Conservation (phyloP, 2,329 filamentous ascomycete genomes). For the Clarireedia paspali region DNA sequence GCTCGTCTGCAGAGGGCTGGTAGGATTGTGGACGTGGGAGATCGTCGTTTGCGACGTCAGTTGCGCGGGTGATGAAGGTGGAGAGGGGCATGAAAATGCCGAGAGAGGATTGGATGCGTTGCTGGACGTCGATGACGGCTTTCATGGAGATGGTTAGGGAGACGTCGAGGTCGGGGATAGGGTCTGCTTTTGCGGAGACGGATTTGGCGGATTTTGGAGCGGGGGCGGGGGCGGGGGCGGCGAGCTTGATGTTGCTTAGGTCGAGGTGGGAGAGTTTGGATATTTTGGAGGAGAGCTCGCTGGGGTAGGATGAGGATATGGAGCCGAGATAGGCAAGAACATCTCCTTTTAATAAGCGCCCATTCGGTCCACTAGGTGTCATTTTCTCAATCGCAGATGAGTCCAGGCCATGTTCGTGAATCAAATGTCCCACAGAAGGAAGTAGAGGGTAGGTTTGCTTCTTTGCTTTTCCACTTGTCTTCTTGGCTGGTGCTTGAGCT, state of each 20-base stretch:
- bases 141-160: conserved; percentile 71
- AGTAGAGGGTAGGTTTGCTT: conserved; percentile 66
- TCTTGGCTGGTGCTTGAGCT: conserved; percentile 28
- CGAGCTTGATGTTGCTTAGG: conserved; percentile 81
- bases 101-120: conserved; percentile 67
- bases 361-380: conserved; percentile 77
- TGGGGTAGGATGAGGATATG: conserved; percentile 65
- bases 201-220: conserved; percentile 34
- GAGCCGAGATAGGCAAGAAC: conserved; percentile 82
- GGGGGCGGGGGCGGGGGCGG: conserved; percentile 30
- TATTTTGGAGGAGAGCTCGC: conserved; percentile 62
- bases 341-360: conserved; percentile 89
- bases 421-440: conserved; percentile 76
- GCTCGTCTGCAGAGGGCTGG: conserved; percentile 66
- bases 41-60: conserved; percentile 80
- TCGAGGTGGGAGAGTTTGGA: conserved; percentile 76
- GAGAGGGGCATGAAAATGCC: conserved; percentile 77
- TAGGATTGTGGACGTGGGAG: conserved; percentile 61
- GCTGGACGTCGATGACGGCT: conserved; percentile 73
- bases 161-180: conserved; percentile 47
- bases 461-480: conserved; percentile 41
- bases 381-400: conserved; percentile 73
- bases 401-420: conserved; percentile 71
- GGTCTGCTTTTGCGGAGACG: conserved; percentile 28
- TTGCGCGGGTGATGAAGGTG: conserved; percentile 78